These are phyloP conservation scores for Naegleria fowleri DNA, from an alignment of 208 protist species.

Conservation along the genomic window DNA sequence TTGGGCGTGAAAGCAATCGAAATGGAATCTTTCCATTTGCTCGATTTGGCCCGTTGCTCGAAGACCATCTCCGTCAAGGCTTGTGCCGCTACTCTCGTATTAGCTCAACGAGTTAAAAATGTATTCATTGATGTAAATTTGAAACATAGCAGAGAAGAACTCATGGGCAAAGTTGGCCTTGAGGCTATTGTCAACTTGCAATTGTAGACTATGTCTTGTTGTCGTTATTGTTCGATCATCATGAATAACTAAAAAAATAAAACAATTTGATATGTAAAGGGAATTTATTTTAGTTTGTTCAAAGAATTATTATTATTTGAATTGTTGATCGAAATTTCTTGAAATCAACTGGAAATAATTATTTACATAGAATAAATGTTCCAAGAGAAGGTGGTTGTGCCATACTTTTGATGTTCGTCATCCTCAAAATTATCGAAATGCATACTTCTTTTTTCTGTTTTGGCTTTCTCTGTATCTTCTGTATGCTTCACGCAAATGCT, in stretches of 20 bases:
- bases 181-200: background rate
- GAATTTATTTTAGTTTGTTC: background rate
- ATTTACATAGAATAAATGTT: background rate
- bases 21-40: constrained; percentile 30
- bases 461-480: background rate
- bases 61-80: background rate
- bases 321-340: too few relatives aligned
- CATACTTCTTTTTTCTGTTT: constrained; percentile 7
- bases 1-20: background rate
- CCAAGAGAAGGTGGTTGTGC: too few relatives aligned
- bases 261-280: background rate
- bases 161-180: background rate
- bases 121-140: constrained; percentile 8
- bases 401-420: too few relatives aligned
- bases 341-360: background rate
- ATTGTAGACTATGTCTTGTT: background rate
- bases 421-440: background rate
- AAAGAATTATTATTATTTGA: background rate
- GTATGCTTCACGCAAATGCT: constrained; percentile 16
- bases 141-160: background rate
- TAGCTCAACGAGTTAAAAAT: background rate
- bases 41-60: constrained; percentile 5
- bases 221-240: background rate
- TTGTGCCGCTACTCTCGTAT: background rate
- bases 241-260: too few relatives aligned